Conservation (phyloP, 495 filamentous ascomycete genomes). For the Oidiodendron maius region DNA sequence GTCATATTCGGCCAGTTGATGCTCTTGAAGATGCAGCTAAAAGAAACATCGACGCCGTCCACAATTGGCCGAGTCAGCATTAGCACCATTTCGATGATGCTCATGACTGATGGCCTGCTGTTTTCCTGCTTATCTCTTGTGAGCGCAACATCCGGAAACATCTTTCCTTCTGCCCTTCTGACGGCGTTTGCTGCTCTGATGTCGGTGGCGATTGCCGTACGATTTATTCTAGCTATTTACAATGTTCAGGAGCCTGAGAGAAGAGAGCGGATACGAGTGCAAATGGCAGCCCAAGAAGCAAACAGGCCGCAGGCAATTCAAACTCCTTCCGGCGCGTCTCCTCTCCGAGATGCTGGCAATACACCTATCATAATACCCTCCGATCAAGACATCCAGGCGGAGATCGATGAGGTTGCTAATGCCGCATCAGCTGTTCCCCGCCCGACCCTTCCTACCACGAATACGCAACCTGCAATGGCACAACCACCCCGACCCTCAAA, state of each 20-base stretch:
- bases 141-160: conserved; percentile 27
- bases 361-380: conserved; percentile 74
- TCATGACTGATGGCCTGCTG: conserved; percentile 70
- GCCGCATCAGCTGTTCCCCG: conserved; percentile 17
- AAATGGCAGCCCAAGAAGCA: conserved; percentile 25
- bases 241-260: conserved; percentile 79
- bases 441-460: conserved; percentile 18
- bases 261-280: conserved; percentile 48
- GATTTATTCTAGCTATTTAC: conserved; percentile 85
- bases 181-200: conserved; percentile 16
- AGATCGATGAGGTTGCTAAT: conserved; percentile 40
- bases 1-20: conserved; percentile 65
- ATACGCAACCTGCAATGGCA: conserved; percentile 3
- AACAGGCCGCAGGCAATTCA: background rate
- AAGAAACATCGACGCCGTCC: conserved; percentile 89
- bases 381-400: conserved; percentile 70
- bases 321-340: background rate
- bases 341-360: conserved; percentile 19
- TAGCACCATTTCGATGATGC: conserved; percentile 76
- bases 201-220: conserved; percentile 64
- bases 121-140: conserved; percentile 59
- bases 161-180: conserved; percentile 64
- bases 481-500: conserved; percentile 13
- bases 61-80: conserved; percentile 88
- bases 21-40: conserved; percentile 77